Conservation (phyloP, 371 early-diverging fungal species). For the Mucor saturninus region DNA sequence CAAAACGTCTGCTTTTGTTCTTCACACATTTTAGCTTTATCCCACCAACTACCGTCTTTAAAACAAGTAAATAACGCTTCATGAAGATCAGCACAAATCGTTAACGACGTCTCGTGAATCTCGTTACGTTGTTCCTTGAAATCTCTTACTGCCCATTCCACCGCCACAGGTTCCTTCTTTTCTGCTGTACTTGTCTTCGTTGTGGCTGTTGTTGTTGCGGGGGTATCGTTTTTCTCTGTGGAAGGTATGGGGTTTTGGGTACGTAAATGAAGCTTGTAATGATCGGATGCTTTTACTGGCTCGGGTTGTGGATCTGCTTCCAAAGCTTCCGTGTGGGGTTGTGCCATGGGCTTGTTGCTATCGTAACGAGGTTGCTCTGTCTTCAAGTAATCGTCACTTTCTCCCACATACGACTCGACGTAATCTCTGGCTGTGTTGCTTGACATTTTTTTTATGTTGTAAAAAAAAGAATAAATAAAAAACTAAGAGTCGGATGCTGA, state of each 20-base stretch:
- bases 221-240: background rate
- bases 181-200: background rate
- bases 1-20: constrained; percentile 61
- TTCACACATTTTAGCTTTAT: constrained; percentile 67
- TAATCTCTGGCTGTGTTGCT: constrained; percentile 43
- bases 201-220: background rate
- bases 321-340: constrained; percentile 20
- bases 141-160: constrained; percentile 36
- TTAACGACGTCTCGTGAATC: constrained; percentile 55
- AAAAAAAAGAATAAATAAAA: constrained; percentile 1
- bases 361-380: constrained; percentile 48
- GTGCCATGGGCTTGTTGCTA: constrained; percentile 34
- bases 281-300: constrained; percentile 7
- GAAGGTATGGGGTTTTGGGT: constrained; percentile 32
- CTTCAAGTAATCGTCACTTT: constrained; percentile 38
- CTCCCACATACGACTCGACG: constrained; percentile 41
- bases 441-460: constrained; percentile 24
- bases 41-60: constrained; percentile 67
- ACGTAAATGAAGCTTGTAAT: constrained; percentile 29
- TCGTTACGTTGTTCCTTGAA: constrained; percentile 53
- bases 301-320: background rate
- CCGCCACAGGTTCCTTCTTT: constrained; percentile 2
- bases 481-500: background rate
- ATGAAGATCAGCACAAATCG: constrained; percentile 63
- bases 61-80: constrained; percentile 56